Base-by-base conservation (phyloP, 805 yeast species). In the Candida chilensis region DNA sequence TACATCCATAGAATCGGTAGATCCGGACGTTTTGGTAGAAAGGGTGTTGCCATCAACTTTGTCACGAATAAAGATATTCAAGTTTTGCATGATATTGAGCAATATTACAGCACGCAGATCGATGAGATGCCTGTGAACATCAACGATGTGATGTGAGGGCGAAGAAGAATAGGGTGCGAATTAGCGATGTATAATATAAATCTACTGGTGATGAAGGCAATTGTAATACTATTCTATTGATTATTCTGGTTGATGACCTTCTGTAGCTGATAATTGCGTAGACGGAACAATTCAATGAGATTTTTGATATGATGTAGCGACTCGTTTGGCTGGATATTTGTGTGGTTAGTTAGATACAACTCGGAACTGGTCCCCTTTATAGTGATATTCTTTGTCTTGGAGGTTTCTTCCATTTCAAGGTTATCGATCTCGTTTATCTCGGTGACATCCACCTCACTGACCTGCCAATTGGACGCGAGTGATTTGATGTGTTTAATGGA, bases 1-100 rank as follows among this genome's bases (percentile, higher is more conserved):
- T 90, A 90, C 60, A 79, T 90, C 51, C 98, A 90, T 68, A 76
- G 98, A 63, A 90, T 90, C 44, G 98, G 98, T 58, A 80, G 98
- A 60, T 87, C 95, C 44, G 98, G 97, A 41, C 78, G 98, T 56
- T 90, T 90, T 67, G 98, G 98, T 46, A 78, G 98, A 63, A 90
- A 88, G 69, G 98, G 95, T 69, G 94, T 83, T 49, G 96, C 98
- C 35, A 85, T 90, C 59, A 92, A 88, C 70, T 82, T 92, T 47
- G 78, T 87, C 48, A 86, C 96, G 34, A 68, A 66, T 42, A 79
- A 78, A 30, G 97, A 92, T 57, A 70, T 68, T 40, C 71, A 67
- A 32, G 74, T 71, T 52, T 68, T 90, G 67, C 72, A 77, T 53
- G 95, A 78, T 42, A 62, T 82, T 41, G 87, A 81, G 52, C 65